Conservation (phyloP, 768 basidiomycete species). For the Pulveroboletus sp. region DNA sequence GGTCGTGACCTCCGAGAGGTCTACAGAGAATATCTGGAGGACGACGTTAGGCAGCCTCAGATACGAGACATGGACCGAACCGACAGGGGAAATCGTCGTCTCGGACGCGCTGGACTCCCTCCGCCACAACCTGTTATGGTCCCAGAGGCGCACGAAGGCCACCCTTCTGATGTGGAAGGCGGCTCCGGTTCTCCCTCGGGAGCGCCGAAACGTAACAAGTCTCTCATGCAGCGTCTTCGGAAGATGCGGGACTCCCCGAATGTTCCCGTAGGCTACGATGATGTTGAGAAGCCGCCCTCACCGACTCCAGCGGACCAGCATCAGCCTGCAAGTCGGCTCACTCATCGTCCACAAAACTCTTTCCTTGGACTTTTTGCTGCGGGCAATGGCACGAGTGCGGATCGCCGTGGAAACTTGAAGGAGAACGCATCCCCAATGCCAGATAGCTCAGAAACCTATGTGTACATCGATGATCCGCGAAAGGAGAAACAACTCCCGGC, state of each 20-base stretch:
- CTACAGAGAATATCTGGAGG: constrained; percentile 42
- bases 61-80: constrained; percentile 33
- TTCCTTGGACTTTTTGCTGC: constrained; percentile 70
- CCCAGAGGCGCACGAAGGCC: constrained; percentile 49
- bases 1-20: constrained; percentile 47
- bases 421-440: constrained; percentile 30
- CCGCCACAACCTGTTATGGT: constrained; percentile 83
- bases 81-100: constrained; percentile 29
- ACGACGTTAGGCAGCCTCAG: constrained; percentile 27
- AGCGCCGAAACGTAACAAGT: constrained; percentile 68
- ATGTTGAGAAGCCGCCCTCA: constrained; percentile 39
- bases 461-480: constrained; percentile 53
- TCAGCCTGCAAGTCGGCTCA: constrained; percentile 41
- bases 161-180: constrained; percentile 34
- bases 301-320: constrained; percentile 36
- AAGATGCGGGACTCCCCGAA: constrained; percentile 86
- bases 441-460: constrained; percentile 49
- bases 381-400: constrained; percentile 24
- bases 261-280: constrained; percentile 58
- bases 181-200: constrained; percentile 39
- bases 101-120: constrained; percentile 55
- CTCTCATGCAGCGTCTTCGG: constrained; percentile 82
- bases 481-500: constrained; percentile 53
- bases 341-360: constrained; percentile 69
- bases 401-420: constrained; percentile 34